A percentile compares a stretch with the other conserved stretches of the same genome.
Evolutionary conservation across 139 green algal genomes (phyloP).

Genomic region (Chlorella vulgaris): DNA sequence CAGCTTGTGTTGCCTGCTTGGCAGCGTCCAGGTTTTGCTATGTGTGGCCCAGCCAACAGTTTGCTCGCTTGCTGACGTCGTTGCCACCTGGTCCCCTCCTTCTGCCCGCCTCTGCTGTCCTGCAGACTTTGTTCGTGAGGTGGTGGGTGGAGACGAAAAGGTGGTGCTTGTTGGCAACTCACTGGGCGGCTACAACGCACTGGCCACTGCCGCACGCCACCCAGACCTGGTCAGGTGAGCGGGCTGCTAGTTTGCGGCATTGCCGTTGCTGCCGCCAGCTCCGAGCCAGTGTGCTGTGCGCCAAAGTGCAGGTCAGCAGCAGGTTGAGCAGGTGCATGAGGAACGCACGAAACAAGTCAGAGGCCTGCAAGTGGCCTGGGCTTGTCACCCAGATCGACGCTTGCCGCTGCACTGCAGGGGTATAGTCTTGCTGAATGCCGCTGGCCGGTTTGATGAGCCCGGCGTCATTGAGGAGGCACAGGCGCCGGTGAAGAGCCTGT

Average conservation of each 20-base stretch:
- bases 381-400: background rate
- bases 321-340: no score
- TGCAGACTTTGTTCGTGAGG: conserved; percentile 67
- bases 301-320: no score
- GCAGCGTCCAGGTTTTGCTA: no score
- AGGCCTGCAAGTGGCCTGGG: background rate
- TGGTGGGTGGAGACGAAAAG: conserved; percentile 32
- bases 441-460: conserved; percentile 64
- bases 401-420: conserved; percentile 41
- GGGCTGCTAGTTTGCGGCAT: no score
- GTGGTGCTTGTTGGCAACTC: conserved; percentile 63
- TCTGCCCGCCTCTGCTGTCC: no score
- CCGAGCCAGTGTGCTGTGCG: background rate
- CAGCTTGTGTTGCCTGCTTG: background rate
- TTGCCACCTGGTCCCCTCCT: no score
- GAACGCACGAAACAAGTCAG: no score
- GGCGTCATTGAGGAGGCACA: conserved; percentile 23
- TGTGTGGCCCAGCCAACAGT: no score
- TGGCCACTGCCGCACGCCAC: conserved; percentile 53
- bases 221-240: conserved; percentile 62
- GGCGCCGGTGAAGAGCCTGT: background rate
- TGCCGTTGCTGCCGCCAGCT: no score
- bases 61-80: no score
- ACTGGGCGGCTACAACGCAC: conserved; percentile 75
- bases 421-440: conserved; percentile 76